These are phyloP conservation scores for Penicillium robsamsonii DNA, from an alignment of 495 filamentous ascomycete genomes.

Conservation along the genomic window DNA sequence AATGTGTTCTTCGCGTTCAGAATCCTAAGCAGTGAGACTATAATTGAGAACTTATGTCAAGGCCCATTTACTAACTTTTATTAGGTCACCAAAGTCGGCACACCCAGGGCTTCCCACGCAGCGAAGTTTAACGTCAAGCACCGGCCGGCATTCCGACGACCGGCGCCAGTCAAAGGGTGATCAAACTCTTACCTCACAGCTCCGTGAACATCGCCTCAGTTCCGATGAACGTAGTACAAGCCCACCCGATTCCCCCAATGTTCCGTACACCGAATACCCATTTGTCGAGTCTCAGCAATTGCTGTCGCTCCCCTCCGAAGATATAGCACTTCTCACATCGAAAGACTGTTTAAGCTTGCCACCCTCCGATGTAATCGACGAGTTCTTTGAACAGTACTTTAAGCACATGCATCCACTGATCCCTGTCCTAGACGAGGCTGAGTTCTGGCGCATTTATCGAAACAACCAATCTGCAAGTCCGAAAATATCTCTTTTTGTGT, in stretches of 20 bases:
- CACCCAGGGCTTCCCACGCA: not conserved
- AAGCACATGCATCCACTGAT: slow-evolving; percentile 46
- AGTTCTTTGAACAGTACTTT: slow-evolving; percentile 49
- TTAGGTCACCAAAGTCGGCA: not conserved
- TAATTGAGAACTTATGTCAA: slow-evolving; percentile 13
- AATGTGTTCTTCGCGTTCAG: slow-evolving; percentile 35
- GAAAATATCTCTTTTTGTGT: slow-evolving; percentile 46
- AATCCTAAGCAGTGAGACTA: slow-evolving; percentile 28
- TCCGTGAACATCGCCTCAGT: not conserved
- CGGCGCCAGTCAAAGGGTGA: not conserved
- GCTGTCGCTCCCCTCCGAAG: slow-evolving; percentile 38
- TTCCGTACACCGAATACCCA: slow-evolving; percentile 27
- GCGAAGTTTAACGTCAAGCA: not conserved
- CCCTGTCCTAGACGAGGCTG: slow-evolving; percentile 47
- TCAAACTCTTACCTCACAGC: not conserved
- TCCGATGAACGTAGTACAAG: not conserved
- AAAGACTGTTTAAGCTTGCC: slow-evolving; percentile 47
- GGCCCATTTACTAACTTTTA: not conserved
- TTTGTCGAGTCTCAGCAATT: slow-evolving; percentile 40
- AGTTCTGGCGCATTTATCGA: slow-evolving; percentile 46
- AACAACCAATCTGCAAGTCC: slow-evolving; percentile 8
- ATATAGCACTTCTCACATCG: slow-evolving; percentile 42
- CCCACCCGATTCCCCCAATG: not conserved
- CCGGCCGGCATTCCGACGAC: not conserved
- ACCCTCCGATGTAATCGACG: slow-evolving; percentile 34